Base-by-base conservation (phyloP, 2,329 filamentous ascomycete genomes). In the Pyrenophora tritici-repentis region DNA sequence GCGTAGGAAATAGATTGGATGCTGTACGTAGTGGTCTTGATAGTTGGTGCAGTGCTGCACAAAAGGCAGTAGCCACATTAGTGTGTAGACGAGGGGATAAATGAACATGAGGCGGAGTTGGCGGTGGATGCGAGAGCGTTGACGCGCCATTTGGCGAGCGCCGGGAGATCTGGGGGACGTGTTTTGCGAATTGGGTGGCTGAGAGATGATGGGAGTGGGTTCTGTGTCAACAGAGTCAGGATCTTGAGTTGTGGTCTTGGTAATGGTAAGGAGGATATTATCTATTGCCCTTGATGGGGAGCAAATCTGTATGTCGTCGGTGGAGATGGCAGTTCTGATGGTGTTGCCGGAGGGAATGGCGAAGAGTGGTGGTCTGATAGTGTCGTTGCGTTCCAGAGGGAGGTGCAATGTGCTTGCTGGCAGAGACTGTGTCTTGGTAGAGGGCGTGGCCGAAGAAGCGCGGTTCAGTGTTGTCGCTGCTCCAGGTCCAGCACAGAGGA, bases 21-120 rank as follows among this genome's bases (percentile, higher is more conserved):
- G 69, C 13, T 68, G 58, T 6, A 77, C 80, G 47, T 76, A 82
- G 42, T 74, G 65, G 41, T 85, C 76, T 55, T 78, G 77, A 71
- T 86, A 88, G 45, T 79, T 79, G 42, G 86, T 72, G 42, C 85
- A 78, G 67, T 91, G 86, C 2, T 79, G 78, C 2, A 86, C 74
- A 61, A 91, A 89, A 0, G 89, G 89, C 6, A 89, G 74, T 3
- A 88, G 73, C 89, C 89, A 93, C 58, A 90, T 83, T 4, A 83
- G 71, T 16, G 89, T 78, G 71, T 93, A 92, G 3, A 88, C 81
- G 14, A 87, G 68, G 0, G 89, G 89, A 68, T 93, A 93, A 40
- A 91, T 84, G 72, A 92, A 90, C 14, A 91, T 78, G 24, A 88
- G 81, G 26, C 86, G 83, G 2, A 91, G 79, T 63, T 91, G 88